These are phyloP conservation scores for Vitis hybrid DNA, from an alignment of 177 flowering plant genomes.

Conservation along the genomic window DNA sequence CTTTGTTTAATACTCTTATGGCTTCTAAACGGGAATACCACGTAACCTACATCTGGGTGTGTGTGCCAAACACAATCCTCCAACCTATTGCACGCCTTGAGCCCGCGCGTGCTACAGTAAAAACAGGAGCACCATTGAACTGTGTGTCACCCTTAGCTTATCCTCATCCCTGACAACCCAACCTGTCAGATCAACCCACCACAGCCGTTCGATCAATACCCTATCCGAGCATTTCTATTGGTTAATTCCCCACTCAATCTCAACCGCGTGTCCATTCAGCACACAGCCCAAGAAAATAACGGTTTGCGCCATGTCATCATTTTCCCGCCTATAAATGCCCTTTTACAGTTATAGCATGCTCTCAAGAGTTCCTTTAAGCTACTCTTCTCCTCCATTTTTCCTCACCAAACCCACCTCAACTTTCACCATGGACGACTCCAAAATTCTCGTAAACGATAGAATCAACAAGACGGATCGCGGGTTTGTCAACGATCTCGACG, in stretches of 20 bases:
- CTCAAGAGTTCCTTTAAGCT: too few relatives aligned
- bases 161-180: neutral
- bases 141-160: constrained; percentile 3
- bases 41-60: neutral
- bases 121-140: neutral
- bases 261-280: neutral
- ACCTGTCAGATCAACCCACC: neutral
- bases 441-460: neutral
- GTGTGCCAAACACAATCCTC: constrained; percentile 5
- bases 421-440: constrained; percentile 20
- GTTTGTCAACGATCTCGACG: constrained; percentile 18
- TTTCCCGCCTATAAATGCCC: constrained; percentile 13
- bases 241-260: neutral
- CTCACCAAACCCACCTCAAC: neutral
- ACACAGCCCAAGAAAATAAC: constrained; percentile 5
- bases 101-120: neutral
- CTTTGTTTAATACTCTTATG: neutral
- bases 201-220: neutral
- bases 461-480: neutral
- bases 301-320: neutral
- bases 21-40: neutral
- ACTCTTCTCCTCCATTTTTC: neutral
- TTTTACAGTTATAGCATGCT: neutral
- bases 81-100: neutral
- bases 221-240: neutral